Evolutionary conservation across 2,329 filamentous ascomycete genomes (phyloP).

Genomic region (Zymoseptoria passerinii): DNA sequence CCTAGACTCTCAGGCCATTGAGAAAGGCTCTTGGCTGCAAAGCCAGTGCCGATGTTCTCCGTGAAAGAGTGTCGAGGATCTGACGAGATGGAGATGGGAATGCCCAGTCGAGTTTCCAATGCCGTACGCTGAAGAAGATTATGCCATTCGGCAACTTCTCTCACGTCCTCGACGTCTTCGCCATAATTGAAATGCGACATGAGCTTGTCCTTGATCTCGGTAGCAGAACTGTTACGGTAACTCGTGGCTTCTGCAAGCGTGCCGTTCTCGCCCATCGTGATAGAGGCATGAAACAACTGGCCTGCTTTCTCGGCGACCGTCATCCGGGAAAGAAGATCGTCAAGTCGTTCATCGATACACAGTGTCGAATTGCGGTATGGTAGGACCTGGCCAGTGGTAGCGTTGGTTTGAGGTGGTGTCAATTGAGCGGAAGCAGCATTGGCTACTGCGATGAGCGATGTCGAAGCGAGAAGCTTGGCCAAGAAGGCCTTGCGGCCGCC

Average conservation of each 20-base stretch:
- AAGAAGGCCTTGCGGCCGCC: background rate
- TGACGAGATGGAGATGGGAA: conserved; percentile 42
- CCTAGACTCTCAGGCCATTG: conserved; percentile 47
- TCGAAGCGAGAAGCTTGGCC: background rate
- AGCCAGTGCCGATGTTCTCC: conserved; percentile 37
- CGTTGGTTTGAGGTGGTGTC: background rate
- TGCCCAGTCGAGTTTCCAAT: conserved; percentile 40
- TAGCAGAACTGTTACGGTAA: conserved; percentile 24
- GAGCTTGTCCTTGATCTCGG: conserved; percentile 29
- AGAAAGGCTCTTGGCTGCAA: conserved; percentile 38
- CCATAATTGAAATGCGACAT: conserved; percentile 43
- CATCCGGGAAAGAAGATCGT: conserved; percentile 41
- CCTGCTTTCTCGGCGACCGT: conserved; percentile 43
- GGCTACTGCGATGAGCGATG: background rate
- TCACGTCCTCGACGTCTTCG: conserved; percentile 36
- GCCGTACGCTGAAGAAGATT: conserved; percentile 38
- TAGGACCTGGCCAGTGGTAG: conserved; percentile 2
- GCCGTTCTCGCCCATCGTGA: conserved; percentile 27
- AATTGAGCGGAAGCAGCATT: background rate
- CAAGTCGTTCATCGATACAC: conserved; percentile 40
- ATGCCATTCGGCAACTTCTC: conserved; percentile 31
- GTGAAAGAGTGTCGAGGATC: conserved; percentile 43
- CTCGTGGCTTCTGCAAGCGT: conserved; percentile 21
- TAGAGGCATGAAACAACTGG: conserved; percentile 40
- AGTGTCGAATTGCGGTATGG: conserved; percentile 33